These are phyloP conservation scores for Aspergillus indologenus DNA, from an alignment of 495 filamentous ascomycete species.

Conservation along the genomic window DNA sequence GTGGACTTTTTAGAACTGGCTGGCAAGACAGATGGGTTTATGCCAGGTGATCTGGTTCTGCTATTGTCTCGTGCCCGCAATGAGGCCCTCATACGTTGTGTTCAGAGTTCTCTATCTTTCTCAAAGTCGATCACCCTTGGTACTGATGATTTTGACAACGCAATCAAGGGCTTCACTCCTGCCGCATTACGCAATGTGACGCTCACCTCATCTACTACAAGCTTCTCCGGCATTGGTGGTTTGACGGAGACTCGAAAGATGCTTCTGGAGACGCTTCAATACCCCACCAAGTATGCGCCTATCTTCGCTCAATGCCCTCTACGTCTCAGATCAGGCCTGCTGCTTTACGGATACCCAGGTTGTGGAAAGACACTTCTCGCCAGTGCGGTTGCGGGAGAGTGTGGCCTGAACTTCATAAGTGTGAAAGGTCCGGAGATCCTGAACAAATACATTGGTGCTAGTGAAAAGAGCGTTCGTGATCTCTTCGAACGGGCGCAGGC, in stretches of 20 bases:
- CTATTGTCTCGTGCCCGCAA: slow-evolving; percentile 84
- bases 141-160: slow-evolving; percentile 72
- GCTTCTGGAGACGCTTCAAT: slow-evolving; percentile 90
- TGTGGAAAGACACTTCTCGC: slow-evolving; percentile 95
- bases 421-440: slow-evolving; percentile 97
- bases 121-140: slow-evolving; percentile 56
- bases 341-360: slow-evolving; percentile 92
- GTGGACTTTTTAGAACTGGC: slow-evolving; percentile 92
- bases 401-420: slow-evolving; percentile 94
- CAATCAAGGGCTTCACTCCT: slow-evolving; percentile 88
- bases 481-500: slow-evolving; percentile 89
- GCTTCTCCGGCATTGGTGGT: slow-evolving; percentile 88
- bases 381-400: slow-evolving; percentile 90
- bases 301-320: slow-evolving; percentile 96
- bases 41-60: slow-evolving; percentile 89
- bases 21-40: slow-evolving; percentile 91
- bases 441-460: slow-evolving; percentile 97
- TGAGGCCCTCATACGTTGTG: slow-evolving; percentile 80
- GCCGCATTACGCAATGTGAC: slow-evolving; percentile 92
- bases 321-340: slow-evolving; percentile 82
- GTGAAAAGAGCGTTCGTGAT: slow-evolving; percentile 91
- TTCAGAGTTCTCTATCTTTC: slow-evolving; percentile 34
- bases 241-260: slow-evolving; percentile 78
- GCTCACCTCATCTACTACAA: slow-evolving; percentile 81
- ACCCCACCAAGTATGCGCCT: slow-evolving; percentile 95